Evolutionary conservation across 306 rosid genomes (phyloP).

Genomic region (Morella rubra): DNA sequence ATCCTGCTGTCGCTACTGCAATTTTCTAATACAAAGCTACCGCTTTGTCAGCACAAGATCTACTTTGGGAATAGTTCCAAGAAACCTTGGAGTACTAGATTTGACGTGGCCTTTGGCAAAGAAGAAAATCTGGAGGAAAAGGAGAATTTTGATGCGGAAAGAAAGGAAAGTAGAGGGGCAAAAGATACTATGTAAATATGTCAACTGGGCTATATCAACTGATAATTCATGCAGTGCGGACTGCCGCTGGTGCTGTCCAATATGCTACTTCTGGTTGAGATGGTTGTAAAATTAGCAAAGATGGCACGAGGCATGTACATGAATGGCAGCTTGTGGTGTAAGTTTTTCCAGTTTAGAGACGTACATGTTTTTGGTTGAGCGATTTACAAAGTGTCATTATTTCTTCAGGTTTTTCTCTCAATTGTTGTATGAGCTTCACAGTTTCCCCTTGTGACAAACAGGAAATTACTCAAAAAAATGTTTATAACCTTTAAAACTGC

Average conservation of each 20-base stretch:
- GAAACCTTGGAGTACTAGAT: constrained; percentile 29
- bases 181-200: constrained; percentile 61
- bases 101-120: constrained; percentile 27
- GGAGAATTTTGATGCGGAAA: constrained; percentile 28
- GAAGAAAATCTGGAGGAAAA: constrained; percentile 27
- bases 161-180: constrained; percentile 48
- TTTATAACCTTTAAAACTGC: constrained; percentile 18
- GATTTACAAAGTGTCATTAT: constrained; percentile 35
- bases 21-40: constrained; percentile 22
- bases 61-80: constrained; percentile 20
- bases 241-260: constrained; percentile 33
- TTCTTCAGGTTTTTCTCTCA: constrained; percentile 31
- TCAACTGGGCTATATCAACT: constrained; percentile 35
- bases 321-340: constrained; percentile 40
- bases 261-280: constrained; percentile 34
- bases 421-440: constrained; percentile 39
- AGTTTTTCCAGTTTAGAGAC: constrained; percentile 42
- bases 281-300: constrained; percentile 33
- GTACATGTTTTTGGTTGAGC: constrained; percentile 39
- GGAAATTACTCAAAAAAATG: constrained; percentile 14
- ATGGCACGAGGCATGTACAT: constrained; percentile 54
- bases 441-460: constrained; percentile 29
- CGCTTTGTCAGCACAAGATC: constrained; percentile 26
- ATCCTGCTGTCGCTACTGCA: constrained; percentile 32
- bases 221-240: constrained; percentile 40